Percentiles rank a stretch among this genome's conserved stretches.
Evolutionary conservation across 805 yeast genomes (phyloP).

Genomic region (Sporopachydermia lactativora): DNA sequence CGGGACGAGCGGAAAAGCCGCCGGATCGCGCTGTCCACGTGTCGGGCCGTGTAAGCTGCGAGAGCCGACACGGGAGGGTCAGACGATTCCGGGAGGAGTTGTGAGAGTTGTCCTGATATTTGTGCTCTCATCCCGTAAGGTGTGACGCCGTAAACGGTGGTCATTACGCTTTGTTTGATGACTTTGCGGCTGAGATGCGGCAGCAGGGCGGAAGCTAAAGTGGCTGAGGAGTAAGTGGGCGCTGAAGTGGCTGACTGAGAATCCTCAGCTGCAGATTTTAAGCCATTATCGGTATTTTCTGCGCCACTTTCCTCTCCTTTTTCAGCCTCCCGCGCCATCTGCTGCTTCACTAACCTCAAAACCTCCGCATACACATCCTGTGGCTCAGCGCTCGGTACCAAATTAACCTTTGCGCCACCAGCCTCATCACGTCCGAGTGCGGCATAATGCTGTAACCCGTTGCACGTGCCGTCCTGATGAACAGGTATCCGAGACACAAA

Average conservation of each 20-base stretch:
- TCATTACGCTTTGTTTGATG: conserved; percentile 96
- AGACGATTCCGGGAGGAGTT: too few species aligned
- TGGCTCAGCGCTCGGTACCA: conserved; percentile 57
- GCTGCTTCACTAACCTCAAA: conserved; percentile 43
- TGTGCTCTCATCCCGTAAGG: conserved; percentile 86
- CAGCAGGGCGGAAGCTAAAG: conserved; percentile 29
- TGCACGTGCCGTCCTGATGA: conserved; percentile 81
- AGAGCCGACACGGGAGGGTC: conserved; percentile 57
- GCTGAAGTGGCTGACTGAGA: too few species aligned
- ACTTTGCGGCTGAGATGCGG: conserved; percentile 70
- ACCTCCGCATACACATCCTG: conserved; percentile 68
- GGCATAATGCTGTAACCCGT: conserved; percentile 78
- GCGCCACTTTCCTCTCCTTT: conserved; percentile 40
- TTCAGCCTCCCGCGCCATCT: conserved; percentile 39
- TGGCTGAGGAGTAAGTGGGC: too few species aligned
- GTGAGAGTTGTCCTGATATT: conserved; percentile 66
- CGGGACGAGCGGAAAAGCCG: conserved; percentile 74
- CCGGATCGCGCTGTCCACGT: too few species aligned
- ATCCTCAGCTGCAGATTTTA: too few species aligned
- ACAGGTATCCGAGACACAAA: conserved; percentile 62
- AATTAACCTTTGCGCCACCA: conserved; percentile 71
- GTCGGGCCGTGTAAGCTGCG: conserved; percentile 65
- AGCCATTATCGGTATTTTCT: too few species aligned
- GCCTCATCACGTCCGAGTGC: conserved; percentile 77
- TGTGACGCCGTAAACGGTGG: conserved; percentile 95